Base-by-base conservation (phyloP, 2,329 filamentous ascomycete genomes). In the Eutypa lata region DNA sequence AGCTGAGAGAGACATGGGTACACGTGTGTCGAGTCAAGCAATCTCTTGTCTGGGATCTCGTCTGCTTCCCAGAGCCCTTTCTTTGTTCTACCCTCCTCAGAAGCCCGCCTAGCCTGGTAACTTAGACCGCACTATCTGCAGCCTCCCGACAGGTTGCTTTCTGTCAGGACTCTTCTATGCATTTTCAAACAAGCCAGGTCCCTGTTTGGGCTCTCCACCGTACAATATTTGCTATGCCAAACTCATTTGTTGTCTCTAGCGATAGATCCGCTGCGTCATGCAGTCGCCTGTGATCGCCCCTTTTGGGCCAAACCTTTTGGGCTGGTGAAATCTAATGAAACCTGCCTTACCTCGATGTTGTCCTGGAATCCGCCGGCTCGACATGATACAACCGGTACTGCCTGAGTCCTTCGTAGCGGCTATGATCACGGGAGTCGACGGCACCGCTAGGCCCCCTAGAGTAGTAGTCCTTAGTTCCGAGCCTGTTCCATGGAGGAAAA, bases 1-100 rank as follows among this genome's bases (percentile, higher is more conserved):
- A 52, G 57, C 57, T 60, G 57, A 57, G 54, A 57, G 54, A 62
- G 55, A 56, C 61, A 66, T 62, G 62, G 65, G 61, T 72, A 75
- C 76, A 79, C 75, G 74, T 79, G 76, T 78, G 76, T 77, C 78
- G 78, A 81, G 78, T 81, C 77, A 73, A 75, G 71, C 66, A 71
- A 73, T 69, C 63, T 67, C n/a, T 61, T 65, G 63, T 63, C 65
- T 65, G 56, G 65, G 63, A 65, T 67, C 64, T 65, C 64, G 64
- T 67, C 64, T 65, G 58, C 65, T 67, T 57, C 59, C 60, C 61
- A 58, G 57, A 61, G 59, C 61, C 56, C 57, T 69, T 71, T 73
- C 76, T 78, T 78, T 78, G 75, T 78, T 74, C 67, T 67, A 68
- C 67, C 62, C 56, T 68, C 67, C 61, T 70, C 67, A 69, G 65